These are phyloP conservation scores for Scortechinia acanthostroma DNA, from an alignment of 2,329 filamentous ascomycete species.

Conservation along the genomic window DNA sequence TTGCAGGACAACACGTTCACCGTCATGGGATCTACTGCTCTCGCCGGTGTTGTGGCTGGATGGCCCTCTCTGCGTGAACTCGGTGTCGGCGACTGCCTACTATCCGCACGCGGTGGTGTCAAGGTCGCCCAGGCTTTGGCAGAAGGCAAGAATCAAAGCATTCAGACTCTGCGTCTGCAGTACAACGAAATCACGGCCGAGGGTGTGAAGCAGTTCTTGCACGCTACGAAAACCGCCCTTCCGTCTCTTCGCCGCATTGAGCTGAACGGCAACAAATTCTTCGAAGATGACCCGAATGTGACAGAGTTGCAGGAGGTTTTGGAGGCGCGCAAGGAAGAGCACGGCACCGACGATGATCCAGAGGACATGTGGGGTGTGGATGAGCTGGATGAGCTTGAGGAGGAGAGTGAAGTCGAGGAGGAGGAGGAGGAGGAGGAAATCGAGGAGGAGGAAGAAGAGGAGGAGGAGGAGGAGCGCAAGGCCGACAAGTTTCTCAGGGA, in stretches of 20 bases:
- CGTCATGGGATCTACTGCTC: slow-evolving; percentile 66
- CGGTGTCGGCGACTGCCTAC: slow-evolving; percentile 79
- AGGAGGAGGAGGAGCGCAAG: slow-evolving; percentile 49
- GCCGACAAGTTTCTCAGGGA: slow-evolving; percentile 36
- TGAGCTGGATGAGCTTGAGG: slow-evolving; percentile 78
- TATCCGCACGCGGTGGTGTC: slow-evolving; percentile 71
- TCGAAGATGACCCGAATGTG: slow-evolving; percentile 74
- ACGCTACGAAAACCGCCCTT: slow-evolving; percentile 60
- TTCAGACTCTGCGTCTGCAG: slow-evolving; percentile 77
- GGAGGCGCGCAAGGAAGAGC: slow-evolving; percentile 70
- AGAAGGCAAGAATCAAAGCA: slow-evolving; percentile 68
- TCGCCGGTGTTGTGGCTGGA: slow-evolving; percentile 66
- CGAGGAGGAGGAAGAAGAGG: slow-evolving; percentile 65
- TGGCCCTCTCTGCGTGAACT: slow-evolving; percentile 78
- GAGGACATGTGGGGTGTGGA: slow-evolving; percentile 83
- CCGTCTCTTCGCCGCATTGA: slow-evolving; percentile 79
- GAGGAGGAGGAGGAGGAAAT: slow-evolving; percentile 64
- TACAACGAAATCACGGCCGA: slow-evolving; percentile 87
- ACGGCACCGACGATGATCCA: slow-evolving; percentile 56
- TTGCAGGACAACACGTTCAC: slow-evolving; percentile 98
- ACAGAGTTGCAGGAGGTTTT: slow-evolving; percentile 64
- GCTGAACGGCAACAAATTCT: slow-evolving; percentile 92
- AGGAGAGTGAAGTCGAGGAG: slow-evolving; percentile 61
- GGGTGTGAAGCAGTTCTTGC: slow-evolving; percentile 65
- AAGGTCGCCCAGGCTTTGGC: slow-evolving; percentile 68